Evolutionary conservation across 2,329 filamentous ascomycete genomes (phyloP).

Genomic region (Phialocephala subalpina): DNA sequence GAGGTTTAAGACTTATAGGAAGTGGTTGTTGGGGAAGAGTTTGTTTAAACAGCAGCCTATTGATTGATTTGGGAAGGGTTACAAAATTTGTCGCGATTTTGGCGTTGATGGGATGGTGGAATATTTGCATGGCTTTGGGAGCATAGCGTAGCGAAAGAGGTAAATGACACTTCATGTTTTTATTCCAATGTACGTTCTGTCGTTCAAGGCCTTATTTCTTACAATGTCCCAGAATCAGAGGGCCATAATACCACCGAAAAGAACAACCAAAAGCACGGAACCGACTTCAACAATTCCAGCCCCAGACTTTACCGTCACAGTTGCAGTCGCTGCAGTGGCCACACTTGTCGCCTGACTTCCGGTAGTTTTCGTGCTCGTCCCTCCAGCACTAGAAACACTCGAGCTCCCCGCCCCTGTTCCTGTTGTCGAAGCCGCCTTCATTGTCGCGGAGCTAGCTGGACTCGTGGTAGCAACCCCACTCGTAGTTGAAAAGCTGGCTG

Average conservation of each 20-base stretch:
- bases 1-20: slow-evolving; percentile 93
- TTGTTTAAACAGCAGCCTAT: slow-evolving; percentile 89
- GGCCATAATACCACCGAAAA: background rate
- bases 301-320: background rate
- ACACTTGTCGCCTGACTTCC: background rate
- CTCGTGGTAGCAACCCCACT: no score
- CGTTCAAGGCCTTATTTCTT: background rate
- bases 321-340: background rate
- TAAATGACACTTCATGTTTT: background rate
- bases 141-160: background rate
- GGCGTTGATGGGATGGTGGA: background rate
- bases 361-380: background rate
- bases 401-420: background rate
- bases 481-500: background rate
- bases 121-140: no score
- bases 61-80: slow-evolving; percentile 43
- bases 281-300: background rate
- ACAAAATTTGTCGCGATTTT: background rate
- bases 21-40: slow-evolving; percentile 94
- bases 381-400: background rate
- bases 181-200: background rate
- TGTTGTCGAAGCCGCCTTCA: no score
- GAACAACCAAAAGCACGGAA: background rate
- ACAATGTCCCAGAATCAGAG: background rate
- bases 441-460: no score